phyloP scores from a whole-genome alignment of 2,329 filamentous ascomycete species.

The Didymella pinodella region DNA sequence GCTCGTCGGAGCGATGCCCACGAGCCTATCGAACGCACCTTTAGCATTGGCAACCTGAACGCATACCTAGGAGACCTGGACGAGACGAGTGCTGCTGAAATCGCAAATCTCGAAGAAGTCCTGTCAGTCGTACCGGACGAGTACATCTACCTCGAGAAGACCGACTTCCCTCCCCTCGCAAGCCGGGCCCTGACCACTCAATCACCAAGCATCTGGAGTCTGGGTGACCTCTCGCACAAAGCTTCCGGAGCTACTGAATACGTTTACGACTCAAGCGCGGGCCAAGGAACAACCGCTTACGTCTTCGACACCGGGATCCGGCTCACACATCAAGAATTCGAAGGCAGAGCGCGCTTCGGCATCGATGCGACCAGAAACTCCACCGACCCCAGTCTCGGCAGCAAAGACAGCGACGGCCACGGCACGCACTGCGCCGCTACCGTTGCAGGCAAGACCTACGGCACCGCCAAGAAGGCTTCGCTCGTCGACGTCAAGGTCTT shows the following conservation, averaged over 20 bases:
- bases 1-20: background rate
- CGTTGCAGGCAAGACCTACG: background rate
- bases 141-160: background rate
- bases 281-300: background rate
- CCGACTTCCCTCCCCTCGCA: background rate
- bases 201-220: background rate
- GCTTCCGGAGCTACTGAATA: background rate
- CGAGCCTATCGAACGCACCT: background rate
- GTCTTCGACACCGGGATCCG: background rate
- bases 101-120: background rate
- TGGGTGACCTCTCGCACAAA: background rate
- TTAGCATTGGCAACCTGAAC: background rate
- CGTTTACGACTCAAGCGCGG: background rate
- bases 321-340: background rate
- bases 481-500: background rate
- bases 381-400: background rate
- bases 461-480: background rate
- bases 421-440: background rate
- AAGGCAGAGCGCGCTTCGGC: background rate
- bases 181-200: background rate
- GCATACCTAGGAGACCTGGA: background rate
- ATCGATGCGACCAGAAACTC: background rate
- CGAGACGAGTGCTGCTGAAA: background rate
- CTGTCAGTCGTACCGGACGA: background rate
- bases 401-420: background rate